These are phyloP conservation scores for Penicillium sclerotiorum DNA, from an alignment of 2,329 filamentous ascomycete species.

Conservation along the genomic window DNA sequence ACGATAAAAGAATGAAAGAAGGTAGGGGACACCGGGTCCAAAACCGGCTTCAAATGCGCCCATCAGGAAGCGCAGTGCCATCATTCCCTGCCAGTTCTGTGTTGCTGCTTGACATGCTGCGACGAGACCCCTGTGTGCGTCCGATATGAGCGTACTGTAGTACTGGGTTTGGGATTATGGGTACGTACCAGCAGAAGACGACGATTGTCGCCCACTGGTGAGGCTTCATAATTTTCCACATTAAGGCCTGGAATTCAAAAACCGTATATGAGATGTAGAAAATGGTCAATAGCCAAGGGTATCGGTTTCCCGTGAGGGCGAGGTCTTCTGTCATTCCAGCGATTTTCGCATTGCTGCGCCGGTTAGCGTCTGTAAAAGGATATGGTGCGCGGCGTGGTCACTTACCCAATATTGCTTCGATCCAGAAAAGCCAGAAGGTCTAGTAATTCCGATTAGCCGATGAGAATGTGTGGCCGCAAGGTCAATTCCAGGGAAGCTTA, in stretches of 20 bases:
- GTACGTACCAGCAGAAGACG: slow-evolving; percentile 44
- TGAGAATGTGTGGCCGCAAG: too few species aligned
- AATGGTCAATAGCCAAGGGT: slow-evolving; percentile 56
- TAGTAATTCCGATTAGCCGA: slow-evolving; percentile 20
- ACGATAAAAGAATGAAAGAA: slow-evolving; percentile 62
- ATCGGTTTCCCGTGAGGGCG: slow-evolving; percentile 49
- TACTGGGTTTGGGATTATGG: slow-evolving; percentile 15
- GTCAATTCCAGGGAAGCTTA: too few species aligned
- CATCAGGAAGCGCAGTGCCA: slow-evolving; percentile 54
- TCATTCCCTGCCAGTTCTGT: slow-evolving; percentile 50
- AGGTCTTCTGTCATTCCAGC: slow-evolving; percentile 57
- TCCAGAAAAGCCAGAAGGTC: slow-evolving; percentile 54
- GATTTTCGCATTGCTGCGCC: slow-evolving; percentile 54
- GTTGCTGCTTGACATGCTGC: slow-evolving; percentile 51
- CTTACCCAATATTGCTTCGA: slow-evolving; percentile 54
- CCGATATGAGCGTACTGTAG: slow-evolving; percentile 11
- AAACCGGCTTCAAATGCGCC: slow-evolving; percentile 52
- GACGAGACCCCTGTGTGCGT: slow-evolving; percentile 48
- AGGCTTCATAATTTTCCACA: slow-evolving; percentile 49
- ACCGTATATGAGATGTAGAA: slow-evolving; percentile 56
- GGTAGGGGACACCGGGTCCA: slow-evolving; percentile 51
- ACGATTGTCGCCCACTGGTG: slow-evolving; percentile 48
- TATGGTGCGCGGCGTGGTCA: slow-evolving; percentile 2
- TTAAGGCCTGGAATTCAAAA: slow-evolving; percentile 45
- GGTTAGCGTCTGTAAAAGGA: slow-evolving; percentile 10